Percentiles rank a stretch among this genome's conserved stretches.
Evolutionary conservation across 2,329 filamentous ascomycete genomes (phyloP).

Genomic region (Sporothrix pseudoabietina): DNA sequence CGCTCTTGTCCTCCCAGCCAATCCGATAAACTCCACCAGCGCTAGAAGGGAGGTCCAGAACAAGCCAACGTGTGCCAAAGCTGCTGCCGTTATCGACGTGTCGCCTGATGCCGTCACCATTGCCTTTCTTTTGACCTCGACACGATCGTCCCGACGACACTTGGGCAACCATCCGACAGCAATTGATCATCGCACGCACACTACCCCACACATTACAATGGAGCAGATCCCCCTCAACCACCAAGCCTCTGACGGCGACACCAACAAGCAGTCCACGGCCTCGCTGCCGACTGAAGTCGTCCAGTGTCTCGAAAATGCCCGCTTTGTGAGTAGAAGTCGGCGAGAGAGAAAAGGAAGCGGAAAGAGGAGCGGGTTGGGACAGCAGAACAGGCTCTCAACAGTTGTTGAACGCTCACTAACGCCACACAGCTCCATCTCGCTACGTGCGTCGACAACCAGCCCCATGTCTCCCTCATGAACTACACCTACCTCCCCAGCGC

Average conservation of each 20-base stretch:
- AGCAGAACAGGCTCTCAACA: not conserved
- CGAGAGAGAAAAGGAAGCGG: constrained; percentile 6
- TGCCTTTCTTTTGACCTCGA: not conserved
- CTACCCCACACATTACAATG: constrained; percentile 43
- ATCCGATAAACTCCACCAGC: constrained; percentile 6
- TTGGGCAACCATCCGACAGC: not conserved
- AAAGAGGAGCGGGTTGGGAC: not conserved
- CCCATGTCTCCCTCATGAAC: constrained; percentile 97
- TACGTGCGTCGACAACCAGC: constrained; percentile 79
- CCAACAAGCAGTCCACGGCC: constrained; percentile 67
- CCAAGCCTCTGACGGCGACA: constrained; percentile 73
- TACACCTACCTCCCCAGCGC: constrained; percentile 92
- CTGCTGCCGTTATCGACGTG: not conserved
- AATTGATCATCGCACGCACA: not conserved
- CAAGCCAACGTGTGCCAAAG: not conserved
- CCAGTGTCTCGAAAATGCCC: constrained; percentile 88
- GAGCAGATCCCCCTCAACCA: constrained; percentile 72
- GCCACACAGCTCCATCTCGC: constrained; percentile 81
- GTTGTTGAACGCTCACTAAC: constrained; percentile 6
- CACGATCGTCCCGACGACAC: not conserved
- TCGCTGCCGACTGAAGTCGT: constrained; percentile 81
- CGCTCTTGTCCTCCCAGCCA: not conserved
- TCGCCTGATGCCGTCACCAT: constrained; percentile 14
- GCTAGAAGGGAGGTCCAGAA: constrained; percentile 23
- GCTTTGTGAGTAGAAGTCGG: constrained; percentile 67